Percentiles rank a stretch among this genome's conserved stretches.
Evolutionary conservation across 148 eudicot genomes (phyloP).

Genomic region (Tetragonia tetragonoides): DNA sequence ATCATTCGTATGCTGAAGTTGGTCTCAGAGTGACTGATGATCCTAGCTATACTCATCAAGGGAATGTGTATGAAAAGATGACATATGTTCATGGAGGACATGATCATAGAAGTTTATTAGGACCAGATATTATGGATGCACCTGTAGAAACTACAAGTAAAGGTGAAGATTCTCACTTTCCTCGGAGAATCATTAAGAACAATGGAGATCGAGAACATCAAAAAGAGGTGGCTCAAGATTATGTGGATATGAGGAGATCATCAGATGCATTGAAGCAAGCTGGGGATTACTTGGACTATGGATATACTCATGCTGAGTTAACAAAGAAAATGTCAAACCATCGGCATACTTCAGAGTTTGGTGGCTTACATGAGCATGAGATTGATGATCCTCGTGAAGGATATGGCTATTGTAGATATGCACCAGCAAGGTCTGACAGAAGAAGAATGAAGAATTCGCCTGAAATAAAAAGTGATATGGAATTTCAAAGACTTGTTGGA

Average conservation of each 20-base stretch:
- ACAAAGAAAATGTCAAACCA: constrained; percentile 30
- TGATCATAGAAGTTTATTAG: constrained; percentile 19
- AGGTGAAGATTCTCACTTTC: constrained; percentile 35
- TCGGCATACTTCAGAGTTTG: constrained; percentile 20
- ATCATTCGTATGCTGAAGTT: constrained; percentile 29
- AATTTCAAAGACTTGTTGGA: constrained; percentile 16
- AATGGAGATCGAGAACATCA: constrained; percentile 23
- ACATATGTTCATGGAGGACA: constrained; percentile 20
- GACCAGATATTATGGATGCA: constrained; percentile 23
- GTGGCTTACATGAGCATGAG: constrained; percentile 27
- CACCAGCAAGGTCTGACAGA: constrained; percentile 20
- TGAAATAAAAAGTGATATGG: constrained; percentile 22
- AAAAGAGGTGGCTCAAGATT: constrained; percentile 22
- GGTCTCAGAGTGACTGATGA: constrained; percentile 25
- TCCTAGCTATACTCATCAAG: constrained; percentile 26
- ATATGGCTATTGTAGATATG: constrained; percentile 35
- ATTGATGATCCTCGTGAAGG: constrained; percentile 20
- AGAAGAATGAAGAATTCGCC: constrained; percentile 33
- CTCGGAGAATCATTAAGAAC: constrained; percentile 16
- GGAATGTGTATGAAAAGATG: constrained; percentile 22
- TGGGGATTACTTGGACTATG: constrained; percentile 32
- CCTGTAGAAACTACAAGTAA: constrained; percentile 19
- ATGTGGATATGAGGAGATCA: constrained; percentile 26
- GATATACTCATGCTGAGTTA: constrained; percentile 26
- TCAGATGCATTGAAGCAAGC: constrained; percentile 20